phyloP scores from a whole-genome alignment of 345 rosid species.

The Corchorus olitorius region DNA sequence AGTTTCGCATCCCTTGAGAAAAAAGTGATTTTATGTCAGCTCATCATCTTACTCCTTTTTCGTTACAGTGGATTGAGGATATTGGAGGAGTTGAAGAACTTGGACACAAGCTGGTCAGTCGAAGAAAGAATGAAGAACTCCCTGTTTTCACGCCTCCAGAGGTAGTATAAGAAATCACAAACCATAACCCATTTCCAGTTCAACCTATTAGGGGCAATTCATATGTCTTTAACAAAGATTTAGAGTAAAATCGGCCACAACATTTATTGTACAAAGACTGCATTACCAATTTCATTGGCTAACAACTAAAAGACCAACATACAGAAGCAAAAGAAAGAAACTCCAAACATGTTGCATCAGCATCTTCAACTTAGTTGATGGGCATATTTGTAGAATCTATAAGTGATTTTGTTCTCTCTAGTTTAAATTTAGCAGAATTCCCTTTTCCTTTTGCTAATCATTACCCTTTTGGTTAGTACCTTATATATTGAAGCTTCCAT shows the following conservation, averaged over 20 bases:
- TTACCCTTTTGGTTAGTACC: neutral
- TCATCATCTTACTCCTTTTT: slow-evolving; percentile 16
- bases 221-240: neutral
- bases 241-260: neutral
- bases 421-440: neutral
- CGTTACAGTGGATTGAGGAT: slow-evolving; percentile 77
- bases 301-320: neutral
- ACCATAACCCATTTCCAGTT: neutral
- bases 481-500: neutral
- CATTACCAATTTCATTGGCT: neutral
- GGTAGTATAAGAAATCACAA: slow-evolving; percentile 37
- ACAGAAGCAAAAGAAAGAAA: neutral
- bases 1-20: neutral
- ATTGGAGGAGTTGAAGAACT: slow-evolving; percentile 78
- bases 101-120: slow-evolving; percentile 63
- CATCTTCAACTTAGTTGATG: neutral
- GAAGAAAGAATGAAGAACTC: slow-evolving; percentile 54
- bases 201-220: neutral
- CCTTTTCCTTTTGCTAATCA: neutral
- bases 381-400: too few species aligned
- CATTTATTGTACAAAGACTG: neutral
- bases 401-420: neutral
- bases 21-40: neutral
- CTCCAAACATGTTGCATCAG: neutral
- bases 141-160: slow-evolving; percentile 76